A percentile compares a stretch with the other conserved stretches of the same genome.
Conservation (phyloP, 2,329 filamentous ascomycete genomes). For the Raffaelea albimanens region DNA sequence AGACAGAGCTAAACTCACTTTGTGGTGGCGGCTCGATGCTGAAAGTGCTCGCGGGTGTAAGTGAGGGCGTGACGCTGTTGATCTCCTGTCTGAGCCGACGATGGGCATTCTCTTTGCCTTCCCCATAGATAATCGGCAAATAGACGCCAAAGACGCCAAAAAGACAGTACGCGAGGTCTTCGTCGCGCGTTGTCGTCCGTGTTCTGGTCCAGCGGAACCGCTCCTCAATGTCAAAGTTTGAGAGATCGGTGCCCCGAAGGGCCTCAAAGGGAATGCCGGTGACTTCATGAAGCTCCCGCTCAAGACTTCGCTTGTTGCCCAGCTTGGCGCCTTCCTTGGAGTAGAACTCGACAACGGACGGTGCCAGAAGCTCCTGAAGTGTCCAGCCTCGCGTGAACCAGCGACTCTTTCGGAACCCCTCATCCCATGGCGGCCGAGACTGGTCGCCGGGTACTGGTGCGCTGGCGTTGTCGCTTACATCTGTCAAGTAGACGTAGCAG, state of each 20-base stretch:
- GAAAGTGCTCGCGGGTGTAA: too few relatives aligned
- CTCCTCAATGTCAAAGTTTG: constrained; percentile 14
- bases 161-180: constrained; percentile 14
- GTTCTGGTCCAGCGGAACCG: constrained; percentile 13
- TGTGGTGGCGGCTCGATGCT: too few relatives aligned
- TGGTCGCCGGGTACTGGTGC: too few relatives aligned
- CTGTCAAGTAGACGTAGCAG: constrained; percentile 9
- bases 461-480: constrained; percentile 1
- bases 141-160: constrained; percentile 13
- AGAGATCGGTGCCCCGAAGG: constrained; percentile 12
- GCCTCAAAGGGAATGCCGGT: constrained; percentile 14
- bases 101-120: constrained; percentile 5
- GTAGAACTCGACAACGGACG: constrained; percentile 19
- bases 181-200: constrained; percentile 8
- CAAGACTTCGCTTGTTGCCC: constrained; percentile 16
- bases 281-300: constrained; percentile 14
- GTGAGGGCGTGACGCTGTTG: neutral
- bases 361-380: constrained; percentile 16
- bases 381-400: constrained; percentile 14
- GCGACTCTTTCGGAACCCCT: neutral
- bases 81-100: constrained; percentile 9
- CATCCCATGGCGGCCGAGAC: neutral
- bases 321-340: constrained; percentile 12
- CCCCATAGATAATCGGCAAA: constrained; percentile 13
- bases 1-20: neutral